Evolutionary conservation across 2,329 filamentous ascomycete species (phyloP), one percentile per base, ranked within the genome.

Genomic region (Beauveria asiatica): DNA sequence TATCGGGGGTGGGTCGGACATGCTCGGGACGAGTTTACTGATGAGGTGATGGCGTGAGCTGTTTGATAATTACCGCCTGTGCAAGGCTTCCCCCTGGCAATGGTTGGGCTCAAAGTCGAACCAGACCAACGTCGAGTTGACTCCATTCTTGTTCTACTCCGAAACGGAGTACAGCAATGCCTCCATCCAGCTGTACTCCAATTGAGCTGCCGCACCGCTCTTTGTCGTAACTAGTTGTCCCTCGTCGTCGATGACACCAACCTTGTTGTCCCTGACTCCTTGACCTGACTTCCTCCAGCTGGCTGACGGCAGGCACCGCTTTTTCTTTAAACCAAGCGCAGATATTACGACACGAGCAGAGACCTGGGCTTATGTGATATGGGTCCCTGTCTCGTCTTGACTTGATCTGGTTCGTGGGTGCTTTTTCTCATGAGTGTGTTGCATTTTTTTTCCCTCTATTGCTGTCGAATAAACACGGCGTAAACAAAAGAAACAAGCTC

Each of bases 1-100:
- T 46, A 57, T 61, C 59, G 59, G 59, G 57, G 53, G 59, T 57
- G 59, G 59, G 52, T 57, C 59, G 59, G 59, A 60, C 59, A 37
- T 50, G 52, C 41, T 60, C 57, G 57, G 57, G 46, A 51, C 37
- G 46, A 59, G 56, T 45, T 51, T 33, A 51, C 56, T 45, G 45
- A 30, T 13, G 25, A 19, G 33, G 33, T 37, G 53, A 55, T 56
- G 54, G 55, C 37, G 55, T 57, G 55, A 57, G 55, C 45, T 57
- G 55, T 57, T 57, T 57, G n/a, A n/a, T n/a, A n/a, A n/a, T n/a
- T 50, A 57, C 44, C 21, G 30, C 33, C 33, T 27, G 27, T 39
- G 44, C 53, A 37, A 39, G 42, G 27, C n/a, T n/a, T 3, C 21
- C 33, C 37, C 50, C 16, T 53, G 37, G 5, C 17, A 33, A 33